Base-by-base conservation (phyloP, 1,139 yeast species). In the Geotrichum macrosporum region DNA sequence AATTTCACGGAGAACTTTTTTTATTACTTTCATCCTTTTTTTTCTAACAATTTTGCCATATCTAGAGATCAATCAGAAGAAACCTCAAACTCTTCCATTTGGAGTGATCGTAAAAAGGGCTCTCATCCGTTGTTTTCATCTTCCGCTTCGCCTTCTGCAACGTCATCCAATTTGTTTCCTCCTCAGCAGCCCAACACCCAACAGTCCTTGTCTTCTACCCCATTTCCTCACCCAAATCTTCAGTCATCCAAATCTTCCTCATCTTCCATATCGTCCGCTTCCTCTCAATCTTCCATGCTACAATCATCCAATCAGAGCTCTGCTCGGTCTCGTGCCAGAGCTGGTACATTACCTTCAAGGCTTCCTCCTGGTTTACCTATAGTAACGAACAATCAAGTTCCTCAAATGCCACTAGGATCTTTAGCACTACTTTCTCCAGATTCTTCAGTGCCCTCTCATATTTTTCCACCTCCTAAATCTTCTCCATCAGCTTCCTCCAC, bases 331-430 rank as follows among this genome's bases (percentile, higher is more conserved):
- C 64, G 74, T 19, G 70, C 74, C 2, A 60, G 75, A 41, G 74
- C 75, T 4, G 75, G 74, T 13, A 70, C 74, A 26, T 59, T 70
- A 40, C 74, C 74, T 12, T 68, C 73, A 29, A 55, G 73, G 35
- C 60, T 69, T 19, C 62, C 71, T 35, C 65, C 69, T 13, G 60
- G 60, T 3, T 44, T 48, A 9, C 48, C 58, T 18, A 34, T 39
- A 19, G 6, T 27, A 8, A 41, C 33, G 37, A n/a, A 36, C 19
- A 39, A 35, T 29, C 45, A 24, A 20, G 24, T 41, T 31, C 42
- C 54, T 16, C 47, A 46, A 43, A 46, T 44, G 20, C 43, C 62
- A 10, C 53, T 60, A 44, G 68, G 68, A 35, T 56, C 64, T 37
- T 53, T 62, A 35, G 66, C 68, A 29, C 53, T 64, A 43, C 49